Percentiles rank a stretch among this genome's conserved stretches.
phyloP scores from a whole-genome alignment of 2,329 filamentous ascomycete genomes.

The Talaromyces sp. region DNA sequence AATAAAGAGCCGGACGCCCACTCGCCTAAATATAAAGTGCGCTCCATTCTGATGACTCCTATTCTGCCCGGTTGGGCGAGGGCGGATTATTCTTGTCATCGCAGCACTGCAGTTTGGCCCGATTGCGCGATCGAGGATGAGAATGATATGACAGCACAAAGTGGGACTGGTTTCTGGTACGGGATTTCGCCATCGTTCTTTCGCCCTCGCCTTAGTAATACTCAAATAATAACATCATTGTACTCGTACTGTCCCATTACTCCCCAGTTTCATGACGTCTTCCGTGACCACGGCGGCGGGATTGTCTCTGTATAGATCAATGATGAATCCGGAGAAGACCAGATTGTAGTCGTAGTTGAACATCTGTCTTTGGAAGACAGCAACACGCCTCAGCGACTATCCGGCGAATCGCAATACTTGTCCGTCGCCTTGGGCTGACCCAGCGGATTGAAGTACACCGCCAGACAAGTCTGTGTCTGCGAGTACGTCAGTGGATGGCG shows the following conservation, averaged over 20 bases:
- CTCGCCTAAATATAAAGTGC: neutral
- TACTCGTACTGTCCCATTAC: too few species aligned
- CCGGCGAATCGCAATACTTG: too few species aligned
- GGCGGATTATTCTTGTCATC: neutral
- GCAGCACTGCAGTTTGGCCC: neutral
- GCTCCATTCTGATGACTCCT: neutral
- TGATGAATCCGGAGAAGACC: neutral
- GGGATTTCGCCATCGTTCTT: neutral
- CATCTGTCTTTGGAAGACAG: too few species aligned
- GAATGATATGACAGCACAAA: conserved; percentile 18
- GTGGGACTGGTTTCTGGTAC: neutral
- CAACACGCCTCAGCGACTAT: neutral
- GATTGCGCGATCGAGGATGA: conserved; percentile 27
- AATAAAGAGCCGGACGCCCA: neutral
- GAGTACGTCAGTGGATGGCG: neutral
- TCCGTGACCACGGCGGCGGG: neutral
- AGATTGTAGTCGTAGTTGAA: neutral
- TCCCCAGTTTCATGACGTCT: neutral
- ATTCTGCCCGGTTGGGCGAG: neutral
- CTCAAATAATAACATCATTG: too few species aligned
- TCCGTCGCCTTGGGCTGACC: neutral
- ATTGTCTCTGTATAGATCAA: neutral
- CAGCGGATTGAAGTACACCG: neutral
- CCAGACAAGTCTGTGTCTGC: neutral
- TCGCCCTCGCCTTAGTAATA: neutral